Evolutionary conservation across 306 rosid genomes (phyloP), one percentile per base, ranked within the genome.

Genomic region (Begonia fuchsioides): DNA sequence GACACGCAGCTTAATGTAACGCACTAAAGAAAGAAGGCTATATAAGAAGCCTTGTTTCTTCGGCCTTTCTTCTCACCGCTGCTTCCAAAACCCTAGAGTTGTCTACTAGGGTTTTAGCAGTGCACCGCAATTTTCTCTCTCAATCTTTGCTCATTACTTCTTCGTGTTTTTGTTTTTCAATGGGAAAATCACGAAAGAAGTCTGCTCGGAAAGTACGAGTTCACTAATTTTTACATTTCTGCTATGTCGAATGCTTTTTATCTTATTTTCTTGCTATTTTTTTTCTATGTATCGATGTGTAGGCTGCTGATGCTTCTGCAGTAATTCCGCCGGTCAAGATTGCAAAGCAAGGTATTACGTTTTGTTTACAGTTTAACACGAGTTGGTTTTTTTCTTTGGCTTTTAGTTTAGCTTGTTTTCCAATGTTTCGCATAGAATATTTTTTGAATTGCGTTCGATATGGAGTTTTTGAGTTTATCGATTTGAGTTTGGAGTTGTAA

Each of bases 151-250:
- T 0, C 52, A 11, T 11, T 45, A 32, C 2, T 2, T 10, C 18
- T 17, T 10, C 2, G 32, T 11, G 3, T 9, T 15, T 32, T 15
- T 17, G 16, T 32, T 32, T 17, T 32, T 15, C 1, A 13, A 87
- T 88, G 96, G 78, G 76, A 44, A 88, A 83, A 63, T 65, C 83
- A 10, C 78, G 86, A 79, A 87, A 80, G 79, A 83, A 88, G 43
- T 78, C 96, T 3, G 83, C 73, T 32, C 3, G 76, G 55, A 81
- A 83, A 6, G 95, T 83, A 62, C 10, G 61, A 0, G 15, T 53
- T 52, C 38, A 15, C 11, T 13, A 19, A 17, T 41, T 52, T 38
- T 17, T 3, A 2, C 53, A 3, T 10, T 51, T 38, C 17, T 18
- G 1, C 5, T 15, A 10, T 0, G 1, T 4, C 18, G 10, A 3